Evolutionary conservation across 2,329 filamentous ascomycete species (phyloP).

Genomic region (Pseudonectria buxi): DNA sequence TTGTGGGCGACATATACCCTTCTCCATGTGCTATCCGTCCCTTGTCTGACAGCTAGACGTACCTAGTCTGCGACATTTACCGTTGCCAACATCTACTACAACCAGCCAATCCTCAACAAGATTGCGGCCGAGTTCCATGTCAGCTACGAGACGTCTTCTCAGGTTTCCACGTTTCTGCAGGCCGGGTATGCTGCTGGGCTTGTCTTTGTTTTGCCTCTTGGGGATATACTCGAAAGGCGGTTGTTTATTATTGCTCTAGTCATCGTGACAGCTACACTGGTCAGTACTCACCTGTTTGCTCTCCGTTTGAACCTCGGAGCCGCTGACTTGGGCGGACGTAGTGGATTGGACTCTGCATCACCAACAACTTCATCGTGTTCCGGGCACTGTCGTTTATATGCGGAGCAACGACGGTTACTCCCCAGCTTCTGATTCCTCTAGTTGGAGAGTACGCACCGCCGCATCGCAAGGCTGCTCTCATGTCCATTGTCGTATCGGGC

Average conservation of each 20-base stretch:
- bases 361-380: constrained; percentile 57
- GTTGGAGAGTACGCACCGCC: constrained; percentile 72
- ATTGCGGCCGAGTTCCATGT: constrained; percentile 66
- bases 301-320: neutral
- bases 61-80: constrained; percentile 54
- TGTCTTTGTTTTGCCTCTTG: constrained; percentile 68
- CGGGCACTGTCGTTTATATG: constrained; percentile 64
- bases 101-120: constrained; percentile 70
- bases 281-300: constrained; percentile 21
- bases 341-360: constrained; percentile 68
- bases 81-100: constrained; percentile 78
- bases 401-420: constrained; percentile 74
- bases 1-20: constrained; percentile 34
- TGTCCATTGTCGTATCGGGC: constrained; percentile 70
- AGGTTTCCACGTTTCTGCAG: constrained; percentile 70
- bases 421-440: constrained; percentile 71
- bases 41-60: neutral
- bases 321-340: constrained; percentile 12
- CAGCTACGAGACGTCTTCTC: constrained; percentile 58
- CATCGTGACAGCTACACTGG: constrained; percentile 60
- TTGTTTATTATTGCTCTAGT: constrained; percentile 64
- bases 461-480: constrained; percentile 58
- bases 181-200: constrained; percentile 71
- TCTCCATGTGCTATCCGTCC: neutral
- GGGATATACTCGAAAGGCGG: constrained; percentile 61